A percentile compares a stretch with the other conserved stretches of the same genome.
phyloP scores from a whole-genome alignment of 805 yeast species.

The Nakazawaea populi region DNA sequence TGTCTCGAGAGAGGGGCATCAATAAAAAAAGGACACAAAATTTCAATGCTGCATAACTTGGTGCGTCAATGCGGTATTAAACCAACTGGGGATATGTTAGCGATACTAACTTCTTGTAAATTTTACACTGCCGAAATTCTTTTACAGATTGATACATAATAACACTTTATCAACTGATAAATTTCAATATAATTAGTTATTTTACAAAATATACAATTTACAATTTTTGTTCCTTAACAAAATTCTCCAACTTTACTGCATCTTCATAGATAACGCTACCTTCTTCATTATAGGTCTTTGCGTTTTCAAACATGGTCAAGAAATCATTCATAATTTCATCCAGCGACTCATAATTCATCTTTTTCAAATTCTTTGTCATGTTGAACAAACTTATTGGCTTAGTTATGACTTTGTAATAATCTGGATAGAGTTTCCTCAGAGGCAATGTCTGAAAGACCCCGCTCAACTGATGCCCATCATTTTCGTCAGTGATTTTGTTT shows the following conservation, averaged over 20 bases:
- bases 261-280: slow-evolving; percentile 59
- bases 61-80: too few species aligned
- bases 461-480: slow-evolving; percentile 37
- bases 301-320: slow-evolving; percentile 56
- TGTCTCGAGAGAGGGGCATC: too few species aligned
- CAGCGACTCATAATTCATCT: slow-evolving; percentile 25
- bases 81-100: too few species aligned
- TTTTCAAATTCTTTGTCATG: slow-evolving; percentile 42
- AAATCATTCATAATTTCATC: slow-evolving; percentile 47
- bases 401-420: slow-evolving; percentile 64
- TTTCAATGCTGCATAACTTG: too few species aligned
- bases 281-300: slow-evolving; percentile 63
- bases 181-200: too few species aligned
- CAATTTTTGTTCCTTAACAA: slow-evolving; percentile 18
- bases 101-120: too few species aligned
- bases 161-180: background rate
- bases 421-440: slow-evolving; percentile 70
- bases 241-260: slow-evolving; percentile 41
- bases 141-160: background rate
- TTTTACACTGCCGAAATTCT: background rate
- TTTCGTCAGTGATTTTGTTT: slow-evolving; percentile 34
- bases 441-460: slow-evolving; percentile 70
- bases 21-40: too few species aligned
- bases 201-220: background rate
- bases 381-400: slow-evolving; percentile 55